Evolutionary conservation across 352 stramenopile genomes (phyloP).

Genomic region (Phytophthora vignae): DNA sequence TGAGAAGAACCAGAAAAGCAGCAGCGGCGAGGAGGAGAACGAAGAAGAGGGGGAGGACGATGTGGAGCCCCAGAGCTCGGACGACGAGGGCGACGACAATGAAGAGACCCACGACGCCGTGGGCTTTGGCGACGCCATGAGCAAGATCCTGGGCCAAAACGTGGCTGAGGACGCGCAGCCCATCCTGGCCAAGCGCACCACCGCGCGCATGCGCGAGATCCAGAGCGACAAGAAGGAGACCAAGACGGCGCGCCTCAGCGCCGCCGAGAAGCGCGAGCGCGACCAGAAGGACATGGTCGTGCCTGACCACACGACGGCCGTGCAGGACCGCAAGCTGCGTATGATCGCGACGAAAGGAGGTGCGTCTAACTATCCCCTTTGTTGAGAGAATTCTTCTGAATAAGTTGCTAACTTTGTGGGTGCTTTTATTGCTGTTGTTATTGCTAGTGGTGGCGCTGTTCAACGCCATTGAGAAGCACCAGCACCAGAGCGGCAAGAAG

Average conservation of each 20-base stretch:
- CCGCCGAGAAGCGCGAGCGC: conserved; percentile 74
- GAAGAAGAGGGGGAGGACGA: conserved; percentile 24
- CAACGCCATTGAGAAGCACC: conserved; percentile 89
- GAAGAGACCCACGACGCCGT: conserved; percentile 67
- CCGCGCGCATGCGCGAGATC: conserved; percentile 85
- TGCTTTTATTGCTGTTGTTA: conserved; percentile 12
- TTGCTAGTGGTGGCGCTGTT: conserved; percentile 80
- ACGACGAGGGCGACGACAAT: conserved; percentile 40
- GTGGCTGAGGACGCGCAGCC: conserved; percentile 72
- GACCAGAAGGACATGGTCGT: conserved; percentile 85
- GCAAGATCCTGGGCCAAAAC: conserved; percentile 84
- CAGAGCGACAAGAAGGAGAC: conserved; percentile 76
- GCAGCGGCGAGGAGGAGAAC: conserved; percentile 22
- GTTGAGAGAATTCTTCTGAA: background rate
- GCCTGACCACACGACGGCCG: conserved; percentile 62
- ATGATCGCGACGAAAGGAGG: conserved; percentile 86
- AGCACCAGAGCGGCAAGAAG: conserved; percentile 70
- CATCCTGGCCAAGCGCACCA: conserved; percentile 87
- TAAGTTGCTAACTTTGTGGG: background rate
- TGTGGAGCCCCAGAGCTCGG: conserved; percentile 24
- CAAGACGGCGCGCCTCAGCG: conserved; percentile 72
- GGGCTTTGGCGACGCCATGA: conserved; percentile 88
- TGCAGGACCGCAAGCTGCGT: conserved; percentile 74
- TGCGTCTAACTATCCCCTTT: conserved; percentile 13
- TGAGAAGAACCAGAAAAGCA: background rate